Conservation (phyloP, 805 yeast genomes). For the Suhomyces sp. region DNA sequence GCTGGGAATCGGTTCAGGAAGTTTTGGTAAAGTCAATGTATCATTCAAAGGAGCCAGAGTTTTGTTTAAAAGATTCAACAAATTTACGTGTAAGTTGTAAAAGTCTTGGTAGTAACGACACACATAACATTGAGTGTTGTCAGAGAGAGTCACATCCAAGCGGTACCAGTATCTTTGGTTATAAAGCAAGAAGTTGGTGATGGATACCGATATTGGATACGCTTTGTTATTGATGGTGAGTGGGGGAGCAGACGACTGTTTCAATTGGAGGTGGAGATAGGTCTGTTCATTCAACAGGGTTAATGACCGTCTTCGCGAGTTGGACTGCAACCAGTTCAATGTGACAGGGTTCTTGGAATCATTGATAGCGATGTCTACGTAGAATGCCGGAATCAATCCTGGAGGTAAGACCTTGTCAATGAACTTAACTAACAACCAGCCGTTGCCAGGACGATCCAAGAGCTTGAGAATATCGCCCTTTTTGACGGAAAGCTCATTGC, state of each 20-base stretch:
- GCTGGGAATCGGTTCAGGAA: conserved; percentile 50
- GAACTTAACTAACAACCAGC: conserved; percentile 59
- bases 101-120: conserved; percentile 54
- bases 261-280: conserved; percentile 29
- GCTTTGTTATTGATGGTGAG: conserved; percentile 30
- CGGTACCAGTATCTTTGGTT: conserved; percentile 54
- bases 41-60: conserved; percentile 10
- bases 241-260: conserved; percentile 19
- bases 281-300: conserved; percentile 18
- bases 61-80: conserved; percentile 21
- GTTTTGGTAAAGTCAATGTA: conserved; percentile 30
- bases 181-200: conserved; percentile 39
- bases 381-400: conserved; percentile 54
- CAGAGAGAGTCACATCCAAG: conserved; percentile 39
- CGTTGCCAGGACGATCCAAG: conserved; percentile 47
- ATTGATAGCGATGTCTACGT: conserved; percentile 47
- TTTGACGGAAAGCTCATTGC: conserved; percentile 44
- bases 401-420: conserved; percentile 45
- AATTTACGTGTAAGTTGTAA: conserved; percentile 42
- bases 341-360: conserved; percentile 40
- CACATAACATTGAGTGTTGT: conserved; percentile 37
- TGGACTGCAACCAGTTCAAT: conserved; percentile 32
- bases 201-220: conserved; percentile 35
- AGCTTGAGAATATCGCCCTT: conserved; percentile 56
- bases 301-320: conserved; percentile 2